A percentile compares a stretch with the other conserved stretches of the same genome.
These are phyloP conservation scores for Neohortaea acidophila DNA, from an alignment of 495 filamentous ascomycete genomes.

Conservation along the genomic window DNA sequence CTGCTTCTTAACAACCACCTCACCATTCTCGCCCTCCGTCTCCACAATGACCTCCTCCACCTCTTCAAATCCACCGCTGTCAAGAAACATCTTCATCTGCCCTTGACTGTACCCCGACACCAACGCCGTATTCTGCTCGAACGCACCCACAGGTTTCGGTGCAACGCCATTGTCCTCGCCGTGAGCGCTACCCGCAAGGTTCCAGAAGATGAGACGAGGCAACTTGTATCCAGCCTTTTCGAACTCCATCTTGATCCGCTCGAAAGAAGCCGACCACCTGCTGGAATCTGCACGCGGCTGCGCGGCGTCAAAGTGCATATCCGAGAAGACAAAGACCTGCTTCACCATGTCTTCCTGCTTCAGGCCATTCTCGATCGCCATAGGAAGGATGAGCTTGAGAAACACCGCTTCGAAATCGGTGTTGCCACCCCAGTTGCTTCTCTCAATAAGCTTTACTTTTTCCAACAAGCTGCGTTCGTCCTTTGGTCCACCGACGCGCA, in stretches of 20 bases:
- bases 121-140: constrained; percentile 25
- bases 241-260: constrained; percentile 29
- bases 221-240: constrained; percentile 32
- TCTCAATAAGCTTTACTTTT: constrained; percentile 20
- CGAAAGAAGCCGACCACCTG: constrained; percentile 25
- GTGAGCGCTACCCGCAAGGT: constrained; percentile 25
- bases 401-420: constrained; percentile 36
- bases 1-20: constrained; percentile 17
- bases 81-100: constrained; percentile 36
- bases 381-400: constrained; percentile 30
- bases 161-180: constrained; percentile 7
- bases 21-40: constrained; percentile 19
- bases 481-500: constrained; percentile 21
- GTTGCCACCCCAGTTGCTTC: constrained; percentile 23
- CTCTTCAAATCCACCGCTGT: constrained; percentile 28
- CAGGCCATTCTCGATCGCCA: constrained; percentile 28
- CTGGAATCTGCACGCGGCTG: constrained; percentile 1
- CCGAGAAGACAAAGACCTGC: constrained; percentile 34
- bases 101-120: constrained; percentile 35
- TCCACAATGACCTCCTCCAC: constrained; percentile 20
- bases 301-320: constrained; percentile 36
- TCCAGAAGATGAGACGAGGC: constrained; percentile 37
- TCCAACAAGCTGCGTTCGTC: constrained; percentile 21
- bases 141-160: constrained; percentile 30
- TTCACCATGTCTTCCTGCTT: constrained; percentile 34